These are phyloP conservation scores for Schizopora paradoxa DNA, from an alignment of 1,284 basidiomycete genomes.

Conservation along the genomic window DNA sequence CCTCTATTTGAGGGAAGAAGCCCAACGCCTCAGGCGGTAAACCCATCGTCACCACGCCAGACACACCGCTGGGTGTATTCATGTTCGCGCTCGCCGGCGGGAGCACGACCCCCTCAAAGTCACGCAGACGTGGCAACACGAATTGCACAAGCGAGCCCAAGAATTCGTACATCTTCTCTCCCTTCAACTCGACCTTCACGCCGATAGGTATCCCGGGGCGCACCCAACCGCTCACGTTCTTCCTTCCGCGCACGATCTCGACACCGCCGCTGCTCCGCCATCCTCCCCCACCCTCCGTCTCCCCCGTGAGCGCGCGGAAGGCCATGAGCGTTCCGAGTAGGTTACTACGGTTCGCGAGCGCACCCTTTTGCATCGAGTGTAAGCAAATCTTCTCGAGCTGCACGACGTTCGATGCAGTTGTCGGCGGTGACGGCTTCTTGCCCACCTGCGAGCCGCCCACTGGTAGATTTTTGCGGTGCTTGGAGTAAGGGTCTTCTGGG, in stretches of 20 bases:
- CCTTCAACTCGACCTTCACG: slow-evolving; percentile 86
- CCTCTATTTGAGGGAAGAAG: slow-evolving; percentile 92
- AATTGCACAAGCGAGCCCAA: slow-evolving; percentile 87
- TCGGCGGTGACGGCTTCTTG: slow-evolving; percentile 58
- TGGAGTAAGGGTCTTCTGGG: slow-evolving; percentile 73
- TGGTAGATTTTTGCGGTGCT: slow-evolving; percentile 65
- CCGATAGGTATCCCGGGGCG: slow-evolving; percentile 81
- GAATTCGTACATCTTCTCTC: slow-evolving; percentile 93
- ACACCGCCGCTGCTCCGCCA: slow-evolving; percentile 70
- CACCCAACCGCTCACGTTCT: slow-evolving; percentile 83
- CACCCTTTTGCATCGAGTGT: slow-evolving; percentile 81
- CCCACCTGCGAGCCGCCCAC: slow-evolving; percentile 68
- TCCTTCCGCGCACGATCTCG: slow-evolving; percentile 74
- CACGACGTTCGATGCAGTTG: slow-evolving; percentile 64
- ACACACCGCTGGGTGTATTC: slow-evolving; percentile 70
- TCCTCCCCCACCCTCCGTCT: slow-evolving; percentile 67
- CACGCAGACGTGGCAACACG: slow-evolving; percentile 88
- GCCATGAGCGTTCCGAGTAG: slow-evolving; percentile 86
- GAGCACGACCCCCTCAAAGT: slow-evolving; percentile 80
- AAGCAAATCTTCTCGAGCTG: slow-evolving; percentile 80
- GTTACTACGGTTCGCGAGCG: slow-evolving; percentile 67
- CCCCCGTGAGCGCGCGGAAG: slow-evolving; percentile 83
- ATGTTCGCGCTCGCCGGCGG: slow-evolving; percentile 58
- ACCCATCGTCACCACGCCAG: slow-evolving; percentile 88
- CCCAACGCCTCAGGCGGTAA: slow-evolving; percentile 81